Evolutionary conservation across 2,329 filamentous ascomycete species (phyloP).

Genomic region (Metarhizium robertsii): DNA sequence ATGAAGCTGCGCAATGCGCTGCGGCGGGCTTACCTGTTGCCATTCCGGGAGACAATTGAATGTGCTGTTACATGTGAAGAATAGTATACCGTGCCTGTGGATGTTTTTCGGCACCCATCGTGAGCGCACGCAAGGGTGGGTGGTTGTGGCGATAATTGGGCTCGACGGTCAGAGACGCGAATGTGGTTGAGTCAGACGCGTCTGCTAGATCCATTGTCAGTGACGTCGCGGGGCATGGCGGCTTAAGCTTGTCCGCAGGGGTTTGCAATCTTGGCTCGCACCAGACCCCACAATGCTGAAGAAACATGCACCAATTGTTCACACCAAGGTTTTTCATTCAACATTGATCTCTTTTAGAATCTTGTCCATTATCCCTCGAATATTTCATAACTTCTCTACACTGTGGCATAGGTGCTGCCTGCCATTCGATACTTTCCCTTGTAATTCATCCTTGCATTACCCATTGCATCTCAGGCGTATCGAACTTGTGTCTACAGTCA

Average conservation of each 20-base stretch:
- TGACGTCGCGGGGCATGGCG: not conserved
- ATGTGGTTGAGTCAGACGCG: not conserved
- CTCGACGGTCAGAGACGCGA: not conserved
- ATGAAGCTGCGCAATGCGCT: not conserved
- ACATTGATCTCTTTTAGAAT: too few relatives aligned
- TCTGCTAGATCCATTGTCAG: not conserved
- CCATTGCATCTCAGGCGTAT: conserved; percentile 28
- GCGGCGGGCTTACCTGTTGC: conserved; percentile 22
- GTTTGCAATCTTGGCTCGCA: not conserved
- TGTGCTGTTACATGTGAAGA: not conserved
- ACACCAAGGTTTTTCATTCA: too few relatives aligned
- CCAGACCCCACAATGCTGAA: not conserved
- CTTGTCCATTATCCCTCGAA: too few relatives aligned
- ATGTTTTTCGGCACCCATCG: not conserved
- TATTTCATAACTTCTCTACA: too few relatives aligned
- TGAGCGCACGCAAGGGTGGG: not conserved
- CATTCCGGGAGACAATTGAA: conserved; percentile 15
- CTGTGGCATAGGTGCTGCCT: not conserved
- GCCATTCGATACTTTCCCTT: not conserved
- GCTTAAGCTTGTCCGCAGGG: not conserved
- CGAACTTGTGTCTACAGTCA: conserved; percentile 29
- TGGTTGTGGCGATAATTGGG: not conserved
- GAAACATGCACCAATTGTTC: not conserved
- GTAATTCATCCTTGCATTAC: not conserved
- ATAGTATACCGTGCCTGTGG: not conserved